Conservation (phyloP, 2,329 filamentous ascomycete species). For the Xylaria sp. region DNA sequence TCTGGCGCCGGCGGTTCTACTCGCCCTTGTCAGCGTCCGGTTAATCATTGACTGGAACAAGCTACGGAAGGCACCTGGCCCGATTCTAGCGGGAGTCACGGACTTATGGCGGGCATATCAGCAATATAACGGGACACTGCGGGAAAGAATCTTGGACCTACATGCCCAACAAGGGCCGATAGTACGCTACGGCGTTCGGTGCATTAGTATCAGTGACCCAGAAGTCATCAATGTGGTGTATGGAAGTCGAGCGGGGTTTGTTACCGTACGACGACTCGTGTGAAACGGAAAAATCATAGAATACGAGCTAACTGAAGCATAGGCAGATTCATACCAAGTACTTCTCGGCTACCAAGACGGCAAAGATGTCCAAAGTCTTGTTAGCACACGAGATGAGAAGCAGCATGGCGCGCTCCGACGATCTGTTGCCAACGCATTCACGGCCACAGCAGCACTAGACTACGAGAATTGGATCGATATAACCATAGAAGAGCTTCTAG, state of each 20-base stretch:
- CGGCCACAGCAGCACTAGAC: constrained; percentile 40
- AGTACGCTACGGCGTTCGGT: constrained; percentile 45
- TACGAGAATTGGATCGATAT: constrained; percentile 45
- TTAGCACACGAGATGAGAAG: constrained; percentile 43
- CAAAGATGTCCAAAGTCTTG: constrained; percentile 44
- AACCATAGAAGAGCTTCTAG: constrained; percentile 41
- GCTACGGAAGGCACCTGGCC: constrained; percentile 43
- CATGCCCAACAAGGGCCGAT: constrained; percentile 42
- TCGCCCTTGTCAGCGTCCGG: constrained; percentile 32
- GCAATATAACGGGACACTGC: constrained; percentile 43
- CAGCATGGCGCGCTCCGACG: constrained; percentile 43
- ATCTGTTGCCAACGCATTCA: constrained; percentile 45
- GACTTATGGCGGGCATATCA: constrained; percentile 46
- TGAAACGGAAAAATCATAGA: neutral
- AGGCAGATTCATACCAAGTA: constrained; percentile 46
- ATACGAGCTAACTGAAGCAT: neutral
- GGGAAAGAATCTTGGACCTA: constrained; percentile 40
- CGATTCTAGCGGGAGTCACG: constrained; percentile 40
- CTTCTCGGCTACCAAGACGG: constrained; percentile 42
- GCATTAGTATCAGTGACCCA: constrained; percentile 45
- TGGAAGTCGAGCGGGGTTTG: constrained; percentile 43
- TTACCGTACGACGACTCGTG: constrained; percentile 34
- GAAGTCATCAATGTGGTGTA: constrained; percentile 45
- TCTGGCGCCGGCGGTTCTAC: constrained; percentile 22
- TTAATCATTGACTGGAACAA: constrained; percentile 40